Evolutionary conservation across 208 protist species (phyloP), one percentile per base, ranked within the genome.

Genomic region (Leishmania tropica): DNA sequence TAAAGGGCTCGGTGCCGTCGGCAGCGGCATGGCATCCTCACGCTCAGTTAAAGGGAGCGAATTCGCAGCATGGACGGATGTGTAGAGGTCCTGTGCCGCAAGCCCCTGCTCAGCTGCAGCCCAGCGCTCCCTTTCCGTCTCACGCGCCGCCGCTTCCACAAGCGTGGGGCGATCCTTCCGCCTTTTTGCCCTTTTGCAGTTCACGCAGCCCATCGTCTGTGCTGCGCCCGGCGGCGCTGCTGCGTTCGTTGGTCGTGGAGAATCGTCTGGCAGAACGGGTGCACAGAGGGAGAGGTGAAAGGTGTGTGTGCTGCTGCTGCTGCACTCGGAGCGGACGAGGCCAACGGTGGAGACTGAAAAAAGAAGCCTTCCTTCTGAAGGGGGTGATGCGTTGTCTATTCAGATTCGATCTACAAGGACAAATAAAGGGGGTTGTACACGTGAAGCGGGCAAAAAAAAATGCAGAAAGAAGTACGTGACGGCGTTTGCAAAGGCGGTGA

Each of bases 131-230:
- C 60, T 76, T 8, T 75, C 73, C 10, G 78, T 79, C 60, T 79
- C 60, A 40, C 64, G n/a, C 11, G 72, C 78, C 13, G 56, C 78
- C 45, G 80, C 78, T 56, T 79, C 76, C 19, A 67, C 80, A 40
- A 76, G 72, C 31, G 72, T 75, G 64, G 60, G 56, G 17, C 62
- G 7, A 60, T 48, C 53, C 64, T 79, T 81, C 15, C 31, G 0
- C 13, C 47, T 68, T 74, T 77, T 84, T 31, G 40, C 73, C 19
- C 28, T 76, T 56, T 79, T 85, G 31, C 71, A 78, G 56, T 65
- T 79, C 28, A 28, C 37, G 64, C 82, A 85, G 40, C 82, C 82
- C 82, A 85, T 85, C 21, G 31, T 68, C 13, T 40, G 62, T 68
- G 62, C 62, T 19, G 62, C 1, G 13, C 62, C 31, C 58, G 51